These are phyloP conservation scores for Cardiospermum halicacabum DNA, from an alignment of 345 rosid genomes.

Conservation along the genomic window DNA sequence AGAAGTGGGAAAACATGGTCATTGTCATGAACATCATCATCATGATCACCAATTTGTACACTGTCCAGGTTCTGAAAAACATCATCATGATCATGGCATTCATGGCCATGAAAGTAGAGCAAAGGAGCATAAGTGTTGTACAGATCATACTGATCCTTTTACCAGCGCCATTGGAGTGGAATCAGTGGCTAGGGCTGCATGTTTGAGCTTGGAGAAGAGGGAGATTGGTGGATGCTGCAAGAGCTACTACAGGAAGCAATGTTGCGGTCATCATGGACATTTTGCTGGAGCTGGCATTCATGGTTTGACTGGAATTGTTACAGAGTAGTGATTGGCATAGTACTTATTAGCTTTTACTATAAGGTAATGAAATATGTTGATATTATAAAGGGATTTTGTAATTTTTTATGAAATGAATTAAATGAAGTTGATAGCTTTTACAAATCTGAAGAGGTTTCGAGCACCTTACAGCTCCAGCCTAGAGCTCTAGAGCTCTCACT, in stretches of 20 bases:
- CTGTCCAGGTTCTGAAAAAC: not conserved
- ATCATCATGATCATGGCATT: not conserved
- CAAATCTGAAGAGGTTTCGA: too few relatives aligned
- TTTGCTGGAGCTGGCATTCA: conserved; percentile 5
- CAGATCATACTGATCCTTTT: not conserved
- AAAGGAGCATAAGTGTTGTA: not conserved
- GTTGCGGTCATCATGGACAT: conserved; percentile 4
- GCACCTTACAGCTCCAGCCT: too few relatives aligned
- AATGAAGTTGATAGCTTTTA: too few relatives aligned
- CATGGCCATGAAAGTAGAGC: not conserved
- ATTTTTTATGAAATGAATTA: not conserved
- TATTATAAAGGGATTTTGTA: not conserved
- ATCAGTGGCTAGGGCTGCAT: not conserved
- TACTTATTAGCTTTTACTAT: not conserved
- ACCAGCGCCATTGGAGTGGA: too few relatives aligned
- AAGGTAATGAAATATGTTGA: not conserved
- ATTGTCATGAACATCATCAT: not conserved
- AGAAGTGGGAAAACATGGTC: conserved; percentile 3
- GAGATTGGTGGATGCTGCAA: conserved; percentile 9
- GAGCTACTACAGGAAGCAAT: conserved; percentile 13
- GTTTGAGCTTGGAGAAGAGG: conserved; percentile 11
- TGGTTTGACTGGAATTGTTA: conserved; percentile 8
- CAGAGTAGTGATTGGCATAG: conserved; percentile 10
- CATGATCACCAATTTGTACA: too few relatives aligned
- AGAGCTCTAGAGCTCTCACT: too few relatives aligned